Conservation (phyloP, 164 flowering plant genomes). For the Euptelea pleiosperma region DNA sequence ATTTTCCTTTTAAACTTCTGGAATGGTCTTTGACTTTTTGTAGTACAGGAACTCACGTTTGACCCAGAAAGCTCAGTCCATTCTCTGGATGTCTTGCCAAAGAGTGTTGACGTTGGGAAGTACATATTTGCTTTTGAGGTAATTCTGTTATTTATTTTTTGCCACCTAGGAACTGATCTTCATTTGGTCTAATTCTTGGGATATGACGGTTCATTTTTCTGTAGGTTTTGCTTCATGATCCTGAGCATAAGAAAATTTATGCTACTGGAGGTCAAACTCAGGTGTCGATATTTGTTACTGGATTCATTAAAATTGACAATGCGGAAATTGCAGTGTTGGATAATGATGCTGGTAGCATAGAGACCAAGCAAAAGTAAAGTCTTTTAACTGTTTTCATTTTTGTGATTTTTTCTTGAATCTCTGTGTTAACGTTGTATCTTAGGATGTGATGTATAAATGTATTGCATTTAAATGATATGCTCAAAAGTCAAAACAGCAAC, state of each 20-base stretch:
- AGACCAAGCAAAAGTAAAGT: slow-evolving; percentile 60
- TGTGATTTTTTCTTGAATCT: not conserved
- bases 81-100: slow-evolving; percentile 54
- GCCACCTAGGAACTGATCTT: not conserved
- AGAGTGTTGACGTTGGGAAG: slow-evolving; percentile 69
- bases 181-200: slow-evolving; percentile 9
- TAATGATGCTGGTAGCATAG: slow-evolving; percentile 75
- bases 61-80: slow-evolving; percentile 46
- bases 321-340: slow-evolving; percentile 80
- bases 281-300: slow-evolving; percentile 59
- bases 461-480: no score
- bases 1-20: slow-evolving; percentile 6
- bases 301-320: slow-evolving; percentile 53
- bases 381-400: not conserved
- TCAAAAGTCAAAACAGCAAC: no score
- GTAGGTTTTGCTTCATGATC: slow-evolving; percentile 65
- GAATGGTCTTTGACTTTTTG: not conserved
- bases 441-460: no score
- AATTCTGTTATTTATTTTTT: slow-evolving; percentile 15
- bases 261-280: slow-evolving; percentile 64
- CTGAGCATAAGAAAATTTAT: slow-evolving; percentile 56
- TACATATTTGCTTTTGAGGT: slow-evolving; percentile 81
- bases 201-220: no score
- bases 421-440: no score
- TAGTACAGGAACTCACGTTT: slow-evolving; percentile 67